Base-by-base conservation (phyloP, 345 rosid species). In the Aquilaria yunnanensis region DNA sequence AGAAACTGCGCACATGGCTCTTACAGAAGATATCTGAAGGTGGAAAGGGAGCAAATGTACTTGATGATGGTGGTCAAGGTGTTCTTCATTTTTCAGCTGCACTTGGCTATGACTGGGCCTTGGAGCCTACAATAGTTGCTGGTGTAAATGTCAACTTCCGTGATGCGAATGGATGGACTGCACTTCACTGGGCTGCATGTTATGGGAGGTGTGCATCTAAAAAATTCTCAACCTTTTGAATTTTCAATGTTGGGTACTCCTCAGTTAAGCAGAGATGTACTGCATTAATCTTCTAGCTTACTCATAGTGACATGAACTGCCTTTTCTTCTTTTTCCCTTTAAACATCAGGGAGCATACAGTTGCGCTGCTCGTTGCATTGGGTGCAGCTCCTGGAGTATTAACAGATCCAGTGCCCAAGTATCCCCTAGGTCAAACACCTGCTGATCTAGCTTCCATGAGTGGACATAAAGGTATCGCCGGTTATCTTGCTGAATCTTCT, bases 181-280 rank as follows among this genome's bases (percentile, higher is more conserved):
- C 97, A 60, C 99, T 94, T 78, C 99, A 94, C 57, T 94, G 99
- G 99, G 99, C 99, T 51, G 99, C 99, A 64, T 83, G 68, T 70
- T 85, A 69, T 74, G 97, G 99, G 83, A 90, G 97, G 97, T 85
- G 66, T 77, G 80, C 53, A 50, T 51, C 61, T 60, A 53, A 41
- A 50, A 62, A 32, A 54, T 62, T 52, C 43, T 37, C 43, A 37
- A 37, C 43, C 43, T 37, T 37, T 7, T 37, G 43, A 37, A 37
- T 7, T 66, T 48, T 12, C 50, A 23, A 51, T 3, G 47, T 68
- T 54, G 50, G 64, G 37, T 59, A 46, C 34, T 53, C 49, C 51
- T 73, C 46, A 37, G 23, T 23, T 23, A 23, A 23, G 23, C 23
- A 23, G 23, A 23, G 23, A 4, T 9, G 12, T 43, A 12, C 5